Evolutionary conservation across 2,329 filamentous ascomycete species (phyloP), one percentile per base, ranked within the genome.

Genomic region (Drechmeria coniospora): DNA sequence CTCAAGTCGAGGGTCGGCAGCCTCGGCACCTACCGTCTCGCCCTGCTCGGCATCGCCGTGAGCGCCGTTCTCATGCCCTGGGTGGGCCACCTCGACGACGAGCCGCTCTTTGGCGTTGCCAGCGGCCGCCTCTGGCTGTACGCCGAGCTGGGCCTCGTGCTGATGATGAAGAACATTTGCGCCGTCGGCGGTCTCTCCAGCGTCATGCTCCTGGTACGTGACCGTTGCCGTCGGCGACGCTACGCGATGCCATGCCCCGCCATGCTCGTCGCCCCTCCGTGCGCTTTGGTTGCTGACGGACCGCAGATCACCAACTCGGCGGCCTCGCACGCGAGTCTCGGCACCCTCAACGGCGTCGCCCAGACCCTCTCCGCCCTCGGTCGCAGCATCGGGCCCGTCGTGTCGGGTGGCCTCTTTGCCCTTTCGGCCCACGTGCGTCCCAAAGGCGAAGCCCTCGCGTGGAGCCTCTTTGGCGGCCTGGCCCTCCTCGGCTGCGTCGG

Each of bases 341-440:
- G 90, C 3, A 84, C 82, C 0, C 64, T 98, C 15, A 94, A 98
- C 45, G 90, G 90, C 8, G 68, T 95, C 18, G 90, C 90, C 0
- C 90, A 98, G 52, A 93, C 84, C 0, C 70, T 98, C 1, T 92
- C 83, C 0, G 90, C 90, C 0, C 82, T 81, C 0, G 90, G 90
- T 7, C 74, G 90, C 33, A 84, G 86, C 23, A 68, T 83, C 1
- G 90, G 90, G 0, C 90, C 90, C 0, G 86, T 95, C 38, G 59
- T 92, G 1, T 90, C 84, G 0, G 90, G 90, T 0, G 75, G 75
- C 1, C 60, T 98, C 0, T 98, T 92, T 50, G 82, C 82, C 0
- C 59, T 87, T 1, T 77, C 83, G 0, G 77, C 73, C 0, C 65
- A 68, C 26, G 64, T 93, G 5, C 59, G 65, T 8, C 79, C 76